These are phyloP conservation scores for Phialophora expanda DNA, from an alignment of 2,329 filamentous ascomycete species.

Conservation along the genomic window DNA sequence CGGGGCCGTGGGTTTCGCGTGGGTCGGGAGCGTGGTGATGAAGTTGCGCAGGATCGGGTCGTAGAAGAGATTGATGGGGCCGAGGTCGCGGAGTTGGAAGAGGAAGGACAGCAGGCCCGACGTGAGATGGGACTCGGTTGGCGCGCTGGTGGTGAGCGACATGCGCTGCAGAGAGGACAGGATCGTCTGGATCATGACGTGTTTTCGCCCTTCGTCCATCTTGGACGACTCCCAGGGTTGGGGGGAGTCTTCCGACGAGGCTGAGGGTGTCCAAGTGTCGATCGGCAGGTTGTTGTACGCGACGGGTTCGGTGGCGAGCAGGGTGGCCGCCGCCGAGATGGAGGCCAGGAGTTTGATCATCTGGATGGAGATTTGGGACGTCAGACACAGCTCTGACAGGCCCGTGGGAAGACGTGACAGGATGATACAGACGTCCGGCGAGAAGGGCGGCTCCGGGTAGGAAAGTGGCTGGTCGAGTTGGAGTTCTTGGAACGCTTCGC, in stretches of 20 bases:
- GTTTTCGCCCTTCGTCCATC: slow-evolving; percentile 21
- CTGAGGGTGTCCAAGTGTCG: not conserved
- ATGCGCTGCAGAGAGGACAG: slow-evolving; percentile 37
- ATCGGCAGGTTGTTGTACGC: slow-evolving; percentile 9
- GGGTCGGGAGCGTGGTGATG: slow-evolving; percentile 29
- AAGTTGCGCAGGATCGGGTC: slow-evolving; percentile 37
- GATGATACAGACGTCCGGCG: slow-evolving; percentile 28
- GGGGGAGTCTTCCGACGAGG: not conserved
- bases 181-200: slow-evolving; percentile 28
- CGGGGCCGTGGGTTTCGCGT: slow-evolving; percentile 19
- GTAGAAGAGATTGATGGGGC: slow-evolving; percentile 35
- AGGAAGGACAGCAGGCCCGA: slow-evolving; percentile 34
- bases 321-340: slow-evolving; percentile 22
- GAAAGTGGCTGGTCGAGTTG: slow-evolving; percentile 31
- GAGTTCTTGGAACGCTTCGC: slow-evolving; percentile 33
- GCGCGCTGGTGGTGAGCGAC: slow-evolving; percentile 24
- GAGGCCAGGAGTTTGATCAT: slow-evolving; percentile 34
- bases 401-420: slow-evolving; percentile 33
- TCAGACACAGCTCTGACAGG: slow-evolving; percentile 31
- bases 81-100: slow-evolving; percentile 32
- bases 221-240: slow-evolving; percentile 1
- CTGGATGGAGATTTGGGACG: slow-evolving; percentile 34
- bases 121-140: slow-evolving; percentile 30
- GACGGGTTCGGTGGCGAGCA: slow-evolving; percentile 11
- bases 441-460: slow-evolving; percentile 36